Evolutionary conservation across 257 asterid species (phyloP), one percentile per base, ranked within the genome.

Genomic region (Solanum phureja): DNA sequence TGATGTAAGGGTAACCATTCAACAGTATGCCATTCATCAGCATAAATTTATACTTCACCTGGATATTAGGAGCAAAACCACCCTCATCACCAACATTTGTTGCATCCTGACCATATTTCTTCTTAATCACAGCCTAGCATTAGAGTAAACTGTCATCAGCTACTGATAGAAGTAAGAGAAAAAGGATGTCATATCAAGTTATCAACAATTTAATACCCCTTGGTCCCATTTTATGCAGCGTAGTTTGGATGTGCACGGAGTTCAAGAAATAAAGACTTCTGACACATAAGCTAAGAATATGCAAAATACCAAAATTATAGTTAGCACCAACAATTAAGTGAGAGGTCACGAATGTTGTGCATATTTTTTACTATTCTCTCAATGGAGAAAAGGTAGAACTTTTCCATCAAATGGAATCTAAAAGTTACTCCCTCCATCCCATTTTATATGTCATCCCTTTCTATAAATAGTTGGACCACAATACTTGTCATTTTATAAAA

Each of bases 51-150:
- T 46, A 40, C 74, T 74, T 71, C 75, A 94, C 98, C 96, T 95
- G 98, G 90, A 96, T 96, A 89, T 95, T 96, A 86, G 99, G 99
- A 88, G 99, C 99, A 92, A 96, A 96, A 89, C 99, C 99, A 90
- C 98, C 98, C 93, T 96, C 98, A 88, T 96, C 99, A 86, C 99
- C 99, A 24, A 96, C 99, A 89, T 96, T 96, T 69, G 99, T 96
- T 86, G 99, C 98, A 92, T 96, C 98, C 85, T 96, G 99, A 35
- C 98, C 98, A 83, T 96, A 95, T 71, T 96, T 96, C 94, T 95
- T 96, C 98, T 96, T 96, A 77, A 96, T 96, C 86, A 96, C 99
- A 92, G 98, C 84, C 98, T 96, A 94, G 35, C 12, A 31, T 44
- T 90, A 68, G 21, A 27, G 37, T 73, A 73, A 73, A 73, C 81